A percentile compares a stretch with the other conserved stretches of the same genome.
Evolutionary conservation across 1,284 basidiomycete species (phyloP).

Genomic region (Lentinula novae-zelandiae): DNA sequence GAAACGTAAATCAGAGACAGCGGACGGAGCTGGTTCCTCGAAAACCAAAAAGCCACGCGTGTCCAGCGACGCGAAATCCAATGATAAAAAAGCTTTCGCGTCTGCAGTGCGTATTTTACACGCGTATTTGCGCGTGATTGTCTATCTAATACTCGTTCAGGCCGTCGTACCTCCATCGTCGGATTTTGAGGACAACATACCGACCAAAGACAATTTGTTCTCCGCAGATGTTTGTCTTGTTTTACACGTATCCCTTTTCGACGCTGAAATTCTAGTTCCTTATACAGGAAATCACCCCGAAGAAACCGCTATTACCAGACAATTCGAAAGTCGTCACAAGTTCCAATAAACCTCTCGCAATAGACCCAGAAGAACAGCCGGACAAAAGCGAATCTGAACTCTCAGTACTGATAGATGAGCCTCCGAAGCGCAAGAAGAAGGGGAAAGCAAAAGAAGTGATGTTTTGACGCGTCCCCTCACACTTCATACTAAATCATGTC

Average conservation of each 20-base stretch:
- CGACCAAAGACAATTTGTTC: not conserved
- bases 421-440: slow-evolving; percentile 34
- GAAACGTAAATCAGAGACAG: slow-evolving; percentile 7
- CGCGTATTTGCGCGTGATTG: slow-evolving; percentile 5
- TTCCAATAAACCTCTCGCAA: not conserved
- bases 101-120: slow-evolving; percentile 22
- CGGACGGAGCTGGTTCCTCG: not conserved
- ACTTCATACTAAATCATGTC: not conserved
- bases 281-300: not conserved
- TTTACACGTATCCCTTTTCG: not conserved
- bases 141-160: slow-evolving; percentile 16
- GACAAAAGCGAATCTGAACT: slow-evolving; percentile 58
- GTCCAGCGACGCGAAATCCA: slow-evolving; percentile 14
- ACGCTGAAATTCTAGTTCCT: not conserved
- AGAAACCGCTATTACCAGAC: not conserved
- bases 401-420: slow-evolving; percentile 56
- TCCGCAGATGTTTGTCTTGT: not conserved
- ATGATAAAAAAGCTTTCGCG: slow-evolving; percentile 23
- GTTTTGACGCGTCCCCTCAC: slow-evolving; percentile 6
- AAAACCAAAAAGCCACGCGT: slow-evolving; percentile 13
- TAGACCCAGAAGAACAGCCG: slow-evolving; percentile 2
- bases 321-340: not conserved
- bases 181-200: slow-evolving; percentile 29
- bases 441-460: slow-evolving; percentile 31
- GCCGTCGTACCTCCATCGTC: slow-evolving; percentile 30